Percentiles rank a stretch among this genome's conserved stretches.
phyloP scores from a whole-genome alignment of 768 basidiomycete species.

The Pholiota conissans region DNA sequence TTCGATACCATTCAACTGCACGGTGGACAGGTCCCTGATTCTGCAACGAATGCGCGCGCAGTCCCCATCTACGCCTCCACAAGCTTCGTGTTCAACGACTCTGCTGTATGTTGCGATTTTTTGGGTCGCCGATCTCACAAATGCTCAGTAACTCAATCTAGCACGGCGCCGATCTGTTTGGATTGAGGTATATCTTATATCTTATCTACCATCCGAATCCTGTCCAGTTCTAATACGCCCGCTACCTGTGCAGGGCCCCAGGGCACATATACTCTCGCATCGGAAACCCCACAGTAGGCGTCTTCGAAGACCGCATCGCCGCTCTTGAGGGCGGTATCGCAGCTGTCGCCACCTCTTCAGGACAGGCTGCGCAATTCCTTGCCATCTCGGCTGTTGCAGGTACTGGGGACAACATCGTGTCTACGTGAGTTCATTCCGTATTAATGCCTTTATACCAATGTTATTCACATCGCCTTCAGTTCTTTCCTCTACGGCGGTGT shows the following conservation, averaged over 20 bases:
- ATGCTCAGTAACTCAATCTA: conserved; percentile 20
- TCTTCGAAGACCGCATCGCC: conserved; percentile 78
- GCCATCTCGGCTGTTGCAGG: conserved; percentile 60
- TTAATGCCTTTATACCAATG: background rate
- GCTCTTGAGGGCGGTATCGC: conserved; percentile 80
- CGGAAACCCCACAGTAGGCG: conserved; percentile 68
- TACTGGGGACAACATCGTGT: conserved; percentile 77
- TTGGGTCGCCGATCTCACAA: background rate
- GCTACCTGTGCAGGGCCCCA: conserved; percentile 34
- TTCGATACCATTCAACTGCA: conserved; percentile 84
- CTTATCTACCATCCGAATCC: background rate
- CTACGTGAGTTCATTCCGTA: conserved; percentile 45
- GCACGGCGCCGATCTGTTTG: conserved; percentile 77
- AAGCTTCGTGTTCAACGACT: conserved; percentile 72
- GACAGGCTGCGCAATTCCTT: conserved; percentile 78
- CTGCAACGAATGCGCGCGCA: conserved; percentile 70
- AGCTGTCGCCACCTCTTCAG: conserved; percentile 72
- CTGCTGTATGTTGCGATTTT: conserved; percentile 42
- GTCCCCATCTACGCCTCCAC: conserved; percentile 78
- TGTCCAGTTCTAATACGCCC: background rate
- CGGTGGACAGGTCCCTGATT: conserved; percentile 67
- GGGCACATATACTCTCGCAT: conserved; percentile 72
- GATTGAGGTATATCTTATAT: conserved; percentile 42
- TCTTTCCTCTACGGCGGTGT: conserved; percentile 66
- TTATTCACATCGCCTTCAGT: conserved; percentile 26